These are phyloP conservation scores for Penicillium steckii DNA, from an alignment of 495 filamentous ascomycete genomes.

Conservation along the genomic window DNA sequence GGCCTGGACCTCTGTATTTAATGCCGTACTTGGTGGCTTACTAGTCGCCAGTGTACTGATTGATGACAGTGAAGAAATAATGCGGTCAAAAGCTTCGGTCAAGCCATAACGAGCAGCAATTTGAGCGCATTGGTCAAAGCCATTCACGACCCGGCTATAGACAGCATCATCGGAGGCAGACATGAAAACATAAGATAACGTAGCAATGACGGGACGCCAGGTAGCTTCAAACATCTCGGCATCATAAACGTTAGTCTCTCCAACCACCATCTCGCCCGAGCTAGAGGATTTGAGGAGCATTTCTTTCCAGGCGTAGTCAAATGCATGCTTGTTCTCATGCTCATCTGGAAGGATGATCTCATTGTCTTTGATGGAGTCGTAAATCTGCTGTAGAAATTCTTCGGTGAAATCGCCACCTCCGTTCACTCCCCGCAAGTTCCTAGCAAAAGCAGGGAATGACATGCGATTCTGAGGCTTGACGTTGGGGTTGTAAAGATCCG, in stretches of 20 bases:
- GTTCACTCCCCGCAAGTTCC: slow-evolving; percentile 88
- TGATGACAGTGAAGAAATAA: slow-evolving; percentile 81
- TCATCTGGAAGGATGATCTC: slow-evolving; percentile 98
- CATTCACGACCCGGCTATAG: slow-evolving; percentile 86
- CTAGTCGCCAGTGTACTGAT: slow-evolving; percentile 84
- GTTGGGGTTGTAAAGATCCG: slow-evolving; percentile 93
- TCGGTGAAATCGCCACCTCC: slow-evolving; percentile 78
- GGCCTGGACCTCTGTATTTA: slow-evolving; percentile 96
- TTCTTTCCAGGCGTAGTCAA: slow-evolving; percentile 97
- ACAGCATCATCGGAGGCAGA: slow-evolving; percentile 97
- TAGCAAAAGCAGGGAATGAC: slow-evolving; percentile 75
- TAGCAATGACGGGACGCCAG: slow-evolving; percentile 93
- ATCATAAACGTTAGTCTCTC: slow-evolving; percentile 92
- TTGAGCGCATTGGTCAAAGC: slow-evolving; percentile 93
- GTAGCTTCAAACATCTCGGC: slow-evolving; percentile 96
- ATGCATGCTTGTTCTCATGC: slow-evolving; percentile 92
- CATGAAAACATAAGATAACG: slow-evolving; percentile 97
- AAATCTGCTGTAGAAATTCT: slow-evolving; percentile 85
- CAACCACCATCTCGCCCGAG: slow-evolving; percentile 69
- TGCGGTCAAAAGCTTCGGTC: slow-evolving; percentile 85
- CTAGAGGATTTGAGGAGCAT: slow-evolving; percentile 81
- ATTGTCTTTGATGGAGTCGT: slow-evolving; percentile 82
- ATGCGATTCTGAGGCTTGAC: slow-evolving; percentile 79
- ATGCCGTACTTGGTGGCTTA: slow-evolving; percentile 70
- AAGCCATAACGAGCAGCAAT: slow-evolving; percentile 86